Conservation (phyloP, 139 green algal genomes). For the Chlamydomonas sp. region DNA sequence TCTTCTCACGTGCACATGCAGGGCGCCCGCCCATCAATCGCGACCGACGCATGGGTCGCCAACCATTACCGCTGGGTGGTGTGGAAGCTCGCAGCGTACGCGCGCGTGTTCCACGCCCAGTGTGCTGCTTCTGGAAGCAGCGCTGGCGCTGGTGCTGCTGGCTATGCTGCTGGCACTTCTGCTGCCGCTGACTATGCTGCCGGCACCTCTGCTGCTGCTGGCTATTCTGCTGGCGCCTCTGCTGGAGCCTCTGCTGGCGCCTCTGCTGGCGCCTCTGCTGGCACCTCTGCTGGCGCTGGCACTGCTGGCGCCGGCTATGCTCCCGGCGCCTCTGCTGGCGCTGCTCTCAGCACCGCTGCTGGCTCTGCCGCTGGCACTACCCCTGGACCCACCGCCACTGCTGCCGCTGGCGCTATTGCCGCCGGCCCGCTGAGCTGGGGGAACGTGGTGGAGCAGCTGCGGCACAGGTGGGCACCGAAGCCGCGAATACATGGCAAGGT, state of each 20-base stretch:
- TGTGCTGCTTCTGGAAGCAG: background rate
- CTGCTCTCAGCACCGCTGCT: background rate
- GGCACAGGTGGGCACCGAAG: background rate
- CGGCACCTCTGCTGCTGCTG: background rate
- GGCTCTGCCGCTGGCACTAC: background rate
- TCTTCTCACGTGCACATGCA: background rate
- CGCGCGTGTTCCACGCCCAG: conserved; percentile 11
- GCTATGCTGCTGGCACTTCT: background rate
- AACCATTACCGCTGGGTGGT: conserved; percentile 64
- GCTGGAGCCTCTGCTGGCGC: background rate
- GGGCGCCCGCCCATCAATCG: background rate
- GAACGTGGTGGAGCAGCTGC: background rate
- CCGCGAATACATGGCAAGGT: no score
- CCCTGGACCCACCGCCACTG: no score
- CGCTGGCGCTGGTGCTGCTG: background rate
- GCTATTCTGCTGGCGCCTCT: background rate
- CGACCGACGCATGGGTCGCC: conserved; percentile 40
- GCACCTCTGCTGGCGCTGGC: background rate
- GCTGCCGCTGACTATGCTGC: background rate
- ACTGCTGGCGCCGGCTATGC: background rate
- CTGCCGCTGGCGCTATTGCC: no score
- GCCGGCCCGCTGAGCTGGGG: background rate
- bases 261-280: background rate
- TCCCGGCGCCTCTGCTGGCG: no score
- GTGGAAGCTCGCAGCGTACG: conserved; percentile 62